A percentile compares a stretch with the other conserved stretches of the same genome.
These are phyloP conservation scores for Trichosanthes cucumerina DNA, from an alignment of 306 rosid genomes.

Conservation along the genomic window DNA sequence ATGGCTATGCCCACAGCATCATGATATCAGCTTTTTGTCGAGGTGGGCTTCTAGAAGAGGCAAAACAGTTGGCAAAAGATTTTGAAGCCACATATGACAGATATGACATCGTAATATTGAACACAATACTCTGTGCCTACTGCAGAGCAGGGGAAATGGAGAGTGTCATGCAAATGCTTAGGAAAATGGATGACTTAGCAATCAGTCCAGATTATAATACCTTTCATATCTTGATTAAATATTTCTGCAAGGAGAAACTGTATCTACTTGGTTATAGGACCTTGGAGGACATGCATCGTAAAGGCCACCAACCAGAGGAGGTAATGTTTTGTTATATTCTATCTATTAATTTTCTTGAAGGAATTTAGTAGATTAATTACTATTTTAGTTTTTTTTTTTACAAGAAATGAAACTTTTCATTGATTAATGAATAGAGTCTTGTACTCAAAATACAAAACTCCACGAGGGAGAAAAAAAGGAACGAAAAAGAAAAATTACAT, in stretches of 20 bases:
- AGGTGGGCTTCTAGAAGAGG: slow-evolving; percentile 70
- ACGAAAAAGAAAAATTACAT: too few relatives aligned
- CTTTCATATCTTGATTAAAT: slow-evolving; percentile 69
- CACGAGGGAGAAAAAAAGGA: too few relatives aligned
- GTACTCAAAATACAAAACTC: too few relatives aligned
- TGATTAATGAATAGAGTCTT: too few relatives aligned
- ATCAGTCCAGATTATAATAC: slow-evolving; percentile 82
- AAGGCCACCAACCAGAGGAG: slow-evolving; percentile 85
- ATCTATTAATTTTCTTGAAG: not conserved
- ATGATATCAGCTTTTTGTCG: slow-evolving; percentile 88
- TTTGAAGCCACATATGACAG: slow-evolving; percentile 55
- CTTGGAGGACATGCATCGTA: slow-evolving; percentile 68
- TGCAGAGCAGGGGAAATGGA: slow-evolving; percentile 95
- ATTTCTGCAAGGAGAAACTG: slow-evolving; percentile 77
- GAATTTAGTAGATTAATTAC: not conserved
- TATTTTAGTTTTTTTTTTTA: not conserved
- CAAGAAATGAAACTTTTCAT: too few relatives aligned
- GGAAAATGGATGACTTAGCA: slow-evolving; percentile 78
- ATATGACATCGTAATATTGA: slow-evolving; percentile 80
- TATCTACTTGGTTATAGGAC: slow-evolving; percentile 71
- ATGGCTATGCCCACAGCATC: slow-evolving; percentile 91
- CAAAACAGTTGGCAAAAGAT: slow-evolving; percentile 71
- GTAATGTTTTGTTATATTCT: slow-evolving; percentile 25
- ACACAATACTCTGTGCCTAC: slow-evolving; percentile 88
- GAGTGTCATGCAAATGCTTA: slow-evolving; percentile 80